Conservation (phyloP, 306 rosid species). For the Sophora flavescens region DNA sequence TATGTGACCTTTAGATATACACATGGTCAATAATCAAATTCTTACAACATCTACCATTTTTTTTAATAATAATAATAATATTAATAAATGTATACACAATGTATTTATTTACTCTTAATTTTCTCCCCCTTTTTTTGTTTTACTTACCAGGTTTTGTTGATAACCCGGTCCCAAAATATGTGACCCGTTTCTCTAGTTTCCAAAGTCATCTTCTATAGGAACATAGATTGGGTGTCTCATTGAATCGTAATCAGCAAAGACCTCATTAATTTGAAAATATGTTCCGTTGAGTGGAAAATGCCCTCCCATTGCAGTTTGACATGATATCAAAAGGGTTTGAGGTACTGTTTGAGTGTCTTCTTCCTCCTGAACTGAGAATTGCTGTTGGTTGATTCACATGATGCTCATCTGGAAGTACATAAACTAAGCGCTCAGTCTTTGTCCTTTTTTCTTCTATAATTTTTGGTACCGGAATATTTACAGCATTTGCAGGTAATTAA, state of each 20-base stretch:
- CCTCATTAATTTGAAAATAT: slow-evolving; percentile 84
- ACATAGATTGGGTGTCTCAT: slow-evolving; percentile 61
- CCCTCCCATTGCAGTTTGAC: slow-evolving; percentile 68
- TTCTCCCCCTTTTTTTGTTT: too few species aligned
- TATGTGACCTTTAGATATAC: too few species aligned
- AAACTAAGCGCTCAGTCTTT: background rate
- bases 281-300: slow-evolving; percentile 81
- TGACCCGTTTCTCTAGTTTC: slow-evolving; percentile 34
- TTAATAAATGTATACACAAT: too few species aligned
- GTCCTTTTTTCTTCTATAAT: background rate
- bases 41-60: too few species aligned
- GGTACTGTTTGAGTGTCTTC: slow-evolving; percentile 45
- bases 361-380: slow-evolving; percentile 34
- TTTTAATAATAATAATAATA: too few species aligned
- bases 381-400: slow-evolving; percentile 34
- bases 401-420: slow-evolving; percentile 54
- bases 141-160: background rate
- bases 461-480: background rate
- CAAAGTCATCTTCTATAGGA: slow-evolving; percentile 59
- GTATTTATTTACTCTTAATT: too few species aligned
- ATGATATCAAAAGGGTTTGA: slow-evolving; percentile 78
- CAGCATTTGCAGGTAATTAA: background rate
- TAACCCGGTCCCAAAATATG: slow-evolving; percentile 63
- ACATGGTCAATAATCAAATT: too few species aligned
- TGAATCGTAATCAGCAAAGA: slow-evolving; percentile 66